Base-by-base conservation (phyloP, 345 rosid species). In the Aquilaria yunnanensis region DNA sequence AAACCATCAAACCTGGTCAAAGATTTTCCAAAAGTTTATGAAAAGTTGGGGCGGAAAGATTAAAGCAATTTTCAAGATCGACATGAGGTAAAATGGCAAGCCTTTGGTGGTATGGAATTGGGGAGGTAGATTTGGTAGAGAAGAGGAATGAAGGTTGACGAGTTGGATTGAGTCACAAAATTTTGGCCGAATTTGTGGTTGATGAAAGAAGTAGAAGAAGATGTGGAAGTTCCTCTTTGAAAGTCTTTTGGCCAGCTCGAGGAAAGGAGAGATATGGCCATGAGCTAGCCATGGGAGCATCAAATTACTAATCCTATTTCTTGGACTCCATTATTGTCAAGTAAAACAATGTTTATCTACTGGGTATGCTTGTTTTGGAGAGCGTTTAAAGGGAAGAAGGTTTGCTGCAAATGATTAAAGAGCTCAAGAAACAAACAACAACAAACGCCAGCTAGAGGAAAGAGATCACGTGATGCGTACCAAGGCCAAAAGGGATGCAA, bases 241-340 rank as follows among this genome's bases (percentile, higher is more conserved):
- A 32, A 77, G 79, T 51, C 61, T 63, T 62, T 77, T 80, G 29
- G 74, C 77, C 3, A 80, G 76, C 67, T 78, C 80, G 7, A 78
- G 58, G 65, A 65, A 80, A 10, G 88, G 80, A 9, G 72, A 61
- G 12, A 67, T 70, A 66, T 80, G 84, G 30, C 87, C 77, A 16
- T 77, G 68, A 54, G 80, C 87, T 14, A 82, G 57, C 81, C 84
- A 80, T 75, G 84, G 79, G 2, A 80, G 52, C 80, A 82, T 70
- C 61, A 77, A 55, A 43, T 75, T 50, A 2, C 74, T 73, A 1
- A 47, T 55, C 0, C 59, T 71, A 47, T 47, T 61, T 43, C 3
- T 34, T 34, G 41, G 41, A 34, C 41, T 34, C 41, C 1, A 16
- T 16, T 16, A 16, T 16, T 16, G 23, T 16, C 23, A 16, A 16